Percentiles rank a stretch among this genome's conserved stretches.
phyloP scores from a whole-genome alignment of 495 filamentous ascomycete species.

The Hypoxylon intermedium region DNA sequence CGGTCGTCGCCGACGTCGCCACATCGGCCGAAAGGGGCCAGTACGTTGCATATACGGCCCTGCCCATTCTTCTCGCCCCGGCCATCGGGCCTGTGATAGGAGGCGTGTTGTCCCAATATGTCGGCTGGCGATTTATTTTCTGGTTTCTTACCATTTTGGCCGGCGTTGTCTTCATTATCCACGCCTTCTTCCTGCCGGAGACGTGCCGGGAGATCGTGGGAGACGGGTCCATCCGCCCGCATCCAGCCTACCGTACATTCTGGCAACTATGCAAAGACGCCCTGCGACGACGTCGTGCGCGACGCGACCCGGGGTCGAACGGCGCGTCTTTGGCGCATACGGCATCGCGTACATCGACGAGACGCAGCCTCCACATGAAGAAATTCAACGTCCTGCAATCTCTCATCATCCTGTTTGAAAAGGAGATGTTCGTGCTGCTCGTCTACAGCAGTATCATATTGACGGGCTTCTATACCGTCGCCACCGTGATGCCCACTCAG shows the following conservation, averaged over 20 bases:
- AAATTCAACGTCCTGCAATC: slow-evolving; percentile 67
- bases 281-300: slow-evolving; percentile 10
- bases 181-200: slow-evolving; percentile 60
- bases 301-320: background rate
- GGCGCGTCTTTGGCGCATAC: slow-evolving; percentile 10
- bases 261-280: slow-evolving; percentile 44
- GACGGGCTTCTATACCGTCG: slow-evolving; percentile 67
- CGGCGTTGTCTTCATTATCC: slow-evolving; percentile 48
- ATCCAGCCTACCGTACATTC: slow-evolving; percentile 48
- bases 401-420: slow-evolving; percentile 65
- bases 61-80: slow-evolving; percentile 47
- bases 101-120: slow-evolving; percentile 59
- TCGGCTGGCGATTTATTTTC: slow-evolving; percentile 68
- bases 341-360: slow-evolving; percentile 33
- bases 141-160: slow-evolving; percentile 64
- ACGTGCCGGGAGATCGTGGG: slow-evolving; percentile 69
- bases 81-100: slow-evolving; percentile 62
- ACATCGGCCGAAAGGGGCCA: slow-evolving; percentile 59
- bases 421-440: slow-evolving; percentile 66
- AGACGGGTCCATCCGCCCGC: slow-evolving; percentile 63
- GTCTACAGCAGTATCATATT: slow-evolving; percentile 63
- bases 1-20: slow-evolving; percentile 59
- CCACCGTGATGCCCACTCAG: slow-evolving; percentile 56
- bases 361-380: slow-evolving; percentile 47
- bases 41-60: slow-evolving; percentile 51